phyloP scores from a whole-genome alignment of 495 filamentous ascomycete species.

The Cercophora scortea region DNA sequence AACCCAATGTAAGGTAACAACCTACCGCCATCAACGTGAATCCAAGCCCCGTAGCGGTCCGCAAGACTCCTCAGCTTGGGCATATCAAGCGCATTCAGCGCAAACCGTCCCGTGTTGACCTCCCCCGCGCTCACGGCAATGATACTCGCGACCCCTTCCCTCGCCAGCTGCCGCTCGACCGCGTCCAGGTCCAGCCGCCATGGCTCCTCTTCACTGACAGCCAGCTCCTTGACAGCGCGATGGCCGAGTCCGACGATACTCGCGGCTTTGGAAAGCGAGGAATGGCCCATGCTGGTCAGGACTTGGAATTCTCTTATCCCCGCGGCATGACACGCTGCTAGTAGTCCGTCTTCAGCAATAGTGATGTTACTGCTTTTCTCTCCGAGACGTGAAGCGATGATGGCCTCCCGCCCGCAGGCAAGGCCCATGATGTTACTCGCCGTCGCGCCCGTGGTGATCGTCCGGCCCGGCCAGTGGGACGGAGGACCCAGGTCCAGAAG shows the following conservation, averaged over 20 bases:
- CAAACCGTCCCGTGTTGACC: slow-evolving; percentile 86
- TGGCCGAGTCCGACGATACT: slow-evolving; percentile 73
- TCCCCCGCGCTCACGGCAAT: slow-evolving; percentile 76
- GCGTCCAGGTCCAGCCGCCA: slow-evolving; percentile 61
- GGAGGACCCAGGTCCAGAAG: slow-evolving; percentile 52
- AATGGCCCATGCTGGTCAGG: slow-evolving; percentile 74
- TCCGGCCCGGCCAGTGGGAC: slow-evolving; percentile 47
- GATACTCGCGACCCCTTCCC: slow-evolving; percentile 53
- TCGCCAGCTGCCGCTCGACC: slow-evolving; percentile 41
- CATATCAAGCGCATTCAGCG: slow-evolving; percentile 56
- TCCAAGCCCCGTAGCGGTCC: slow-evolving; percentile 70
- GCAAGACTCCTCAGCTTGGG: slow-evolving; percentile 56
- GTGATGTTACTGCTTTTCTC: slow-evolving; percentile 19
- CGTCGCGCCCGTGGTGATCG: slow-evolving; percentile 87
- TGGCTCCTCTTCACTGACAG: slow-evolving; percentile 39
- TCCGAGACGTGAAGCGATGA: slow-evolving; percentile 39
- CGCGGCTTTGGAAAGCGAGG: slow-evolving; percentile 74
- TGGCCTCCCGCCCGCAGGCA: slow-evolving; percentile 65
- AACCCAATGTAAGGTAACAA: neutral
- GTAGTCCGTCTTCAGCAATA: slow-evolving; percentile 62
- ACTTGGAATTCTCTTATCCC: slow-evolving; percentile 63
- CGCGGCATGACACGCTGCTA: slow-evolving; percentile 54
- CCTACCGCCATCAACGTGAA: slow-evolving; percentile 77
- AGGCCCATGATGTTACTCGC: slow-evolving; percentile 77
- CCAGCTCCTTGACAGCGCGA: slow-evolving; percentile 54